phyloP scores from a whole-genome alignment of 2,329 filamentous ascomycete species.

The Plenodomus tracheiphilus region DNA sequence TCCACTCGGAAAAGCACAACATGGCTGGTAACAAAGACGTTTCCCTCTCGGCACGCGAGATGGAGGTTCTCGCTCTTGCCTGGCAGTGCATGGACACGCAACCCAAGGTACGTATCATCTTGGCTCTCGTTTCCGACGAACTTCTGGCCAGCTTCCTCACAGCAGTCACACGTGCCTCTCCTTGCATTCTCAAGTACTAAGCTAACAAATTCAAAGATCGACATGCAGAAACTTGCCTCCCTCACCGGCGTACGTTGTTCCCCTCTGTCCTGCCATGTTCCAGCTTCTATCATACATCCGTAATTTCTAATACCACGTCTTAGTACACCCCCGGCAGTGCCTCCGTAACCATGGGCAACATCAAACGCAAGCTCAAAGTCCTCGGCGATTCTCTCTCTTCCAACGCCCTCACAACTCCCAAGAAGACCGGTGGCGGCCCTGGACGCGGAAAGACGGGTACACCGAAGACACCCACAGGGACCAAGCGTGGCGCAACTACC shows the following conservation, averaged over 20 bases:
- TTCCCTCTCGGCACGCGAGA: constrained; percentile 29
- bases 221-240: constrained; percentile 21
- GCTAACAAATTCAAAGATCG: constrained; percentile 11
- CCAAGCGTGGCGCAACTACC: constrained; percentile 20
- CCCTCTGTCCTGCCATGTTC: too few relatives aligned
- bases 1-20: constrained; percentile 4
- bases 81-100: constrained; percentile 41
- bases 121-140: not conserved
- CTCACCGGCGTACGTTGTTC: constrained; percentile 10
- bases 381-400: constrained; percentile 9
- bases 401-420: constrained; percentile 19
- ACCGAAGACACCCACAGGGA: constrained; percentile 8
- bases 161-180: not conserved
- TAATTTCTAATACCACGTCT: not conserved
- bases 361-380: constrained; percentile 36
- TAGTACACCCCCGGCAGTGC: constrained; percentile 32
- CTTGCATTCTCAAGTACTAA: constrained; percentile 11
- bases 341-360: constrained; percentile 33
- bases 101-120: constrained; percentile 33
- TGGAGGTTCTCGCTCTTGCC: constrained; percentile 34
- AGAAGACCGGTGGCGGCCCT: constrained; percentile 10
- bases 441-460: constrained; percentile 1
- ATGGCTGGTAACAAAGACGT: constrained; percentile 15
- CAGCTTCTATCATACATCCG: not conserved
- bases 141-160: not conserved